These are phyloP conservation scores for Coemansia sp. DNA, from an alignment of 192 early-diverging fungal genomes.

Conservation along the genomic window DNA sequence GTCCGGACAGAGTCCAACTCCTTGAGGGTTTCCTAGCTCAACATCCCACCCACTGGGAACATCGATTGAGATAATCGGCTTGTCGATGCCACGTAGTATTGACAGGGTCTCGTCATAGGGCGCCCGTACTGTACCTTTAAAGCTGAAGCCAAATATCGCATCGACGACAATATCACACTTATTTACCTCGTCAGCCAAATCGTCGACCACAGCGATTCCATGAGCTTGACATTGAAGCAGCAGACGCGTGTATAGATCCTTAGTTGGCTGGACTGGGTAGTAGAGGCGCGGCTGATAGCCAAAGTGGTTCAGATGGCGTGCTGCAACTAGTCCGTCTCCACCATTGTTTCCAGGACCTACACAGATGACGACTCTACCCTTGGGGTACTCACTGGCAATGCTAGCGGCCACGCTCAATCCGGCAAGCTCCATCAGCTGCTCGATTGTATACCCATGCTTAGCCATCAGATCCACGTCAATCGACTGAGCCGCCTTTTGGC, in stretches of 20 bases:
- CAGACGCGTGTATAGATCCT: conserved; percentile 74
- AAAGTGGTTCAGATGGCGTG: conserved; percentile 88
- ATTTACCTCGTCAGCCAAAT: conserved; percentile 38
- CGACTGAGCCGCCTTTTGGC: conserved; percentile 46
- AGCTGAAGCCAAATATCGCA: conserved; percentile 93
- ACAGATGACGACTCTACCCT: conserved; percentile 66
- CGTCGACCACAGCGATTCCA: conserved; percentile 63
- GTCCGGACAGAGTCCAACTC: conserved; percentile 65
- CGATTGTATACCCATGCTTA: conserved; percentile 83
- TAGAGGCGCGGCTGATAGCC: conserved; percentile 78
- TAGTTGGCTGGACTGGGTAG: conserved; percentile 78
- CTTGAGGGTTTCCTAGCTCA: conserved; percentile 63
- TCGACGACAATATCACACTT: conserved; percentile 76
- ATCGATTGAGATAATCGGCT: conserved; percentile 77
- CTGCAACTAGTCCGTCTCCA: conserved; percentile 94
- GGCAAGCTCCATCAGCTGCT: conserved; percentile 84
- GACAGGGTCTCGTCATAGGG: conserved; percentile 62
- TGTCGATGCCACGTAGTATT: conserved; percentile 11
- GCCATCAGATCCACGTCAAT: conserved; percentile 88
- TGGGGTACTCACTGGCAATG: conserved; percentile 69
- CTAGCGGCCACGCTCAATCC: conserved; percentile 91
- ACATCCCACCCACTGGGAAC: conserved; percentile 97
- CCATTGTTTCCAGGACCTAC: conserved; percentile 95
- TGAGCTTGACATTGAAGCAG: conserved; percentile 72
- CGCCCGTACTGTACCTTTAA: conserved; percentile 71